Conservation (phyloP, 306 rosid species). For the Arachis stenosperma region DNA sequence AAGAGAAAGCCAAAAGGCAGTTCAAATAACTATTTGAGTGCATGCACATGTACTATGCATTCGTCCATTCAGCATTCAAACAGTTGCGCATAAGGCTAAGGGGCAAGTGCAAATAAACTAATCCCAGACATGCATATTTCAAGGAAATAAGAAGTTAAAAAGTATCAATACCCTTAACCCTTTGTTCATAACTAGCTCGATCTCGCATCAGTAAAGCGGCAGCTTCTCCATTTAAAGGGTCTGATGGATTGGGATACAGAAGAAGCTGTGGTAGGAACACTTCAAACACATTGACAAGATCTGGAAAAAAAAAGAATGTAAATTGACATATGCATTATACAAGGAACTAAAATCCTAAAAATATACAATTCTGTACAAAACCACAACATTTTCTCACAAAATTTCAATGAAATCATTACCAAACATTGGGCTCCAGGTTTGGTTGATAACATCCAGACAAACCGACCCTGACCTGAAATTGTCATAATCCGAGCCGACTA, state of each 20-base stretch:
- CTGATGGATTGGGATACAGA: conserved; percentile 60
- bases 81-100: not conserved
- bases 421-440: conserved; percentile 64
- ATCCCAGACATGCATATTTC: conserved; percentile 2
- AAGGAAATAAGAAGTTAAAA: conserved; percentile 12
- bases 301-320: conserved; percentile 33
- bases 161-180: conserved; percentile 49
- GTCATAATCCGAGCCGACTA: conserved; percentile 12
- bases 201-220: conserved; percentile 60
- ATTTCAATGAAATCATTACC: conserved; percentile 37
- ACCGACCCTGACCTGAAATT: conserved; percentile 58
- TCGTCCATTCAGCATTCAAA: not conserved
- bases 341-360: conserved; percentile 19
- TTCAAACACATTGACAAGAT: conserved; percentile 59
- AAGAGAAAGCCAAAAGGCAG: not conserved
- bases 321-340: conserved; percentile 26
- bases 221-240: conserved; percentile 60
- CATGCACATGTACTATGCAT: not conserved
- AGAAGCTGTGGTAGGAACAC: conserved; percentile 59
- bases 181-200: conserved; percentile 45
- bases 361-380: not conserved
- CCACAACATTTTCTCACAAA: not conserved
- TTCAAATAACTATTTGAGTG: not conserved
- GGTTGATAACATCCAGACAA: conserved; percentile 60
- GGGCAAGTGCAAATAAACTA: conserved; percentile 2